Evolutionary conservation across 2,329 filamentous ascomycete species (phyloP).

Genomic region (Apiospora arundinis): DNA sequence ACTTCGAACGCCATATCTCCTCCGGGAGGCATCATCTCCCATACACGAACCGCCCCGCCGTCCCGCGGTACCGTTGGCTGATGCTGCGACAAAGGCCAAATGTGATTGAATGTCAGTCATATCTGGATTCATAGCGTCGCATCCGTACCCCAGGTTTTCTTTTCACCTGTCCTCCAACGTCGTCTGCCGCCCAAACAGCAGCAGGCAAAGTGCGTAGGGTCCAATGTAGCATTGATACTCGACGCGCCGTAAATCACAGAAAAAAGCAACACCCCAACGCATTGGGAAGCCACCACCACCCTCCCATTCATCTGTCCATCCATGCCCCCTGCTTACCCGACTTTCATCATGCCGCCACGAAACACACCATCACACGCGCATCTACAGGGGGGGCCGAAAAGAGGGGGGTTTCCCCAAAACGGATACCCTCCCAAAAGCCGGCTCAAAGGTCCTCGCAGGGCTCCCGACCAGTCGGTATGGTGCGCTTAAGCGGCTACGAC

Average conservation of each 20-base stretch:
- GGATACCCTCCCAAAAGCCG: neutral
- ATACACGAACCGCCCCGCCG: neutral
- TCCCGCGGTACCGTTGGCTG: neutral
- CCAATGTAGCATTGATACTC: neutral
- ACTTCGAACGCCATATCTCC: neutral
- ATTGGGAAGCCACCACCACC: slow-evolving; percentile 7
- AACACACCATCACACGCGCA: neutral
- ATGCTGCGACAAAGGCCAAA: neutral
- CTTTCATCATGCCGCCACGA: slow-evolving; percentile 3
- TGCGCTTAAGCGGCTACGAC: slow-evolving; percentile 21
- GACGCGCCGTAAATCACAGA: slow-evolving; percentile 2
- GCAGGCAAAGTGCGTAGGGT: neutral
- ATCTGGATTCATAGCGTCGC: neutral
- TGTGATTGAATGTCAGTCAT: neutral
- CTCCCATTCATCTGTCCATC: neutral
- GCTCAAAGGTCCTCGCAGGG: slow-evolving; percentile 15
- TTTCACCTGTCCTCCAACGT: neutral
- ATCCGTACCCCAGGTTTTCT: slow-evolving; percentile 2
- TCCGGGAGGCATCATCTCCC: neutral
- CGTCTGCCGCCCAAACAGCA: neutral
- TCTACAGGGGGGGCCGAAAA: neutral
- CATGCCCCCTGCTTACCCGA: slow-evolving; percentile 1
- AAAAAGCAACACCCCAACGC: neutral
- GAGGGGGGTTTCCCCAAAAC: neutral
- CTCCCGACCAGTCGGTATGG: slow-evolving; percentile 15